Evolutionary conservation across 2,329 filamentous ascomycete genomes (phyloP), one percentile per base, ranked within the genome.

Genomic region (Penicillium rolfsii): DNA sequence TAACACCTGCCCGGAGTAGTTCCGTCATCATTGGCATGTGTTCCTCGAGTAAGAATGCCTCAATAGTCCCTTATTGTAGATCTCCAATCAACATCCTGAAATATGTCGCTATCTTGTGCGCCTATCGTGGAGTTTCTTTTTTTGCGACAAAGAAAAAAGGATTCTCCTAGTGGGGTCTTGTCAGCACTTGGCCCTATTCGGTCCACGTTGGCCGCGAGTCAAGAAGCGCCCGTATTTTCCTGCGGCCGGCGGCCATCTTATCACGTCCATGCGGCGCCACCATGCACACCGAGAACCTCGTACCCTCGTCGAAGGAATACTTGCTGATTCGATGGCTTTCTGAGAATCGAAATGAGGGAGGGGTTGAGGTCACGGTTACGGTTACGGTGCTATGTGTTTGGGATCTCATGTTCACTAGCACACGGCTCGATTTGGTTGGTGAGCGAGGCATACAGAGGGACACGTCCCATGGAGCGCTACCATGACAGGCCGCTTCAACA

Each of bases 131-230:
- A 43, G 19, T 43, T 22, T 22, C 9, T 24, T 12, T 8, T 14
- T 6, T 41, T 41, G 7, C n/a, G 5, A 19, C 5, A 1, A 7
- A 26, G 24, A 46, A 46, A 33, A 1, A 7, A 26, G 24, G 28
- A 46, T 49, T 33, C 26, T 14, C 4, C 30, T 22, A 40, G 50
- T 22, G 50, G 35, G 50, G 50, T 38, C n/a, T 26, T 52, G 61
- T 63, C 58, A 63, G 61, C 61, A 63, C 55, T 63, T 62, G 58
- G 36, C 61, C 57, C 40, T 49, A 59, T 63, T 60, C 38, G 57
- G 57, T 54, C 57, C 57, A 59, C 48, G 58, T 57, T 45, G 24
- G 28, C 35, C 28, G 46, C 26, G 14, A 50, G 22, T 52, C 36
- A 22, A 52, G 50, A 52, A 52, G 28, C 49, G 35, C 58, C 58